Percentiles rank a stretch among this genome's conserved stretches.
Evolutionary conservation across 768 basidiomycete species (phyloP).

Genomic region (Imleria badia): DNA sequence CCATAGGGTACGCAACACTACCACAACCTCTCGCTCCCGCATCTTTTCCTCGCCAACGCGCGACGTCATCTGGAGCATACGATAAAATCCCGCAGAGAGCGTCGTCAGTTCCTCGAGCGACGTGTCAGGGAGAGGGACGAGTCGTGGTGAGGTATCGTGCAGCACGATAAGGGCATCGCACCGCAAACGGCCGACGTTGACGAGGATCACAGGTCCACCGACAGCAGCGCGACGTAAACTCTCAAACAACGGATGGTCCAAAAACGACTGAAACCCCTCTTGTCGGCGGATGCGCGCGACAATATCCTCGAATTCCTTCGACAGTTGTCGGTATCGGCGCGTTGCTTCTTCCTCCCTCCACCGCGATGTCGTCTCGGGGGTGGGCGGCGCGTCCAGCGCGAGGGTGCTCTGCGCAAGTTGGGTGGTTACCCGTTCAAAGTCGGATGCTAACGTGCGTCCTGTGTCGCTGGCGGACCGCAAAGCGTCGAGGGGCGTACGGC

Average conservation of each 20-base stretch:
- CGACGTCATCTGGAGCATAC: conserved; percentile 3
- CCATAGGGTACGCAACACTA: conserved; percentile 27
- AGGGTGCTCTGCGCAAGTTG: conserved; percentile 9
- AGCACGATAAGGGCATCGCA: conserved; percentile 41
- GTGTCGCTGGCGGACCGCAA: conserved; percentile 15
- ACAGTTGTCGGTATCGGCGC: conserved; percentile 16
- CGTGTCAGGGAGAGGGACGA: conserved; percentile 18
- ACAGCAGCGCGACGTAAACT: conserved; percentile 19
- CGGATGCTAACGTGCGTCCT: conserved; percentile 23
- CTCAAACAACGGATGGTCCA: conserved; percentile 23
- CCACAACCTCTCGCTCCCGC: conserved; percentile 16
- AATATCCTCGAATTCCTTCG: conserved; percentile 18
- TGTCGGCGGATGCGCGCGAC: conserved; percentile 23
- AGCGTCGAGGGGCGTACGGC: conserved; percentile 25
- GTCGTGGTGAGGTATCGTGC: conserved; percentile 16
- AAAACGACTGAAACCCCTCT: conserved; percentile 32
- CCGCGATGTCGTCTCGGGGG: background rate
- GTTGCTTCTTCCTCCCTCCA: conserved; percentile 12
- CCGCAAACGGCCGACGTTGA: conserved; percentile 33
- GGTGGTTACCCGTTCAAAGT: conserved; percentile 23
- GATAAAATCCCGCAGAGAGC: conserved; percentile 6
- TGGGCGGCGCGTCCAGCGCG: background rate
- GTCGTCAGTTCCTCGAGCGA: conserved; percentile 11
- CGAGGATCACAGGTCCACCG: conserved; percentile 36
- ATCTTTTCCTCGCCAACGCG: conserved; percentile 21